Conservation (phyloP, 306 rosid genomes). For the Heteromeles arbutifolia region DNA sequence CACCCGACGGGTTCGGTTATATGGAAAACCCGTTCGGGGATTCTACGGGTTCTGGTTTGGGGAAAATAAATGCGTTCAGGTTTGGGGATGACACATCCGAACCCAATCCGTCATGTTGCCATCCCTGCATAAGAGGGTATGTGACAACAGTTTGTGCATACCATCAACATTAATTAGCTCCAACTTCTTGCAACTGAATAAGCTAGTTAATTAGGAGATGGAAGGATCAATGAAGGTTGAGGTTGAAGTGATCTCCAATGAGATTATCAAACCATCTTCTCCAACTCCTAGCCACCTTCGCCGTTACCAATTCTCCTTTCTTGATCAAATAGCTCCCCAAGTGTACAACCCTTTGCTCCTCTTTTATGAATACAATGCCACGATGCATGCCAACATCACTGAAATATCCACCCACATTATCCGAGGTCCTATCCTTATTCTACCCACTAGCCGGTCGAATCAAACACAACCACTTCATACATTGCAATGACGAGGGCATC, state of each 20-base stretch:
- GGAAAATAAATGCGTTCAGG: no score
- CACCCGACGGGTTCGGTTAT: no score
- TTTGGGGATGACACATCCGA: no score
- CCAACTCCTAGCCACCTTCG: constrained; percentile 29
- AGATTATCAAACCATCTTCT: constrained; percentile 40
- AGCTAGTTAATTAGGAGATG: not conserved
- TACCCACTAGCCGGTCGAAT: no score
- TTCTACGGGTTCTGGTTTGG: no score
- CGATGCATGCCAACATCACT: not conserved
- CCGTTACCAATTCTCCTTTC: constrained; percentile 42
- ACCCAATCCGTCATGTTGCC: no score
- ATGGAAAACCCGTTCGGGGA: no score
- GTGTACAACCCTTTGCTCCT: constrained; percentile 27
- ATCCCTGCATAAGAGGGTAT: no score
- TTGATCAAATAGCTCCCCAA: constrained; percentile 43
- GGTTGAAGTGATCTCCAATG: constrained; percentile 23
- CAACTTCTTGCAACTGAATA: no score
- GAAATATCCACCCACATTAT: constrained; percentile 13
- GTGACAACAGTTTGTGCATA: no score
- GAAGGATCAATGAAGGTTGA: not conserved
- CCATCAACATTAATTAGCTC: no score
- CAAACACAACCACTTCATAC: constrained; percentile 13
- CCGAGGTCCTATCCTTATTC: constrained; percentile 22
- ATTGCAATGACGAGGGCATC: constrained; percentile 27
- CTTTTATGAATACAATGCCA: constrained; percentile 18